Evolutionary conservation across 2,329 filamentous ascomycete species (phyloP).

Genomic region (Aspergillus pseudoterreus): DNA sequence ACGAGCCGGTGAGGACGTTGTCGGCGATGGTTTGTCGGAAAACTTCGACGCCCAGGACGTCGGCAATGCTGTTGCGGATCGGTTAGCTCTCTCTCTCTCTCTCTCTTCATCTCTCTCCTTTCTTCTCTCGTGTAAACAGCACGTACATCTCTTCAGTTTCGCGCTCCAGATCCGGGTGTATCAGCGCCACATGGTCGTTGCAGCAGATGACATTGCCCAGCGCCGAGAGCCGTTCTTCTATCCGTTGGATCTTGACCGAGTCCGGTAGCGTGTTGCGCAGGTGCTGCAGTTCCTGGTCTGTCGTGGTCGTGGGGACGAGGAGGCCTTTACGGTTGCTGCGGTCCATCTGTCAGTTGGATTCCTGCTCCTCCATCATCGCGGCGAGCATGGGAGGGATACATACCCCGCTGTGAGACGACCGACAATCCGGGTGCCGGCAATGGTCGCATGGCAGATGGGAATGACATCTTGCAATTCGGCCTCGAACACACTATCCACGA

Average conservation of each 20-base stretch:
- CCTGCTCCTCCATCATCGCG: background rate
- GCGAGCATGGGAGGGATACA: slow-evolving; percentile 22
- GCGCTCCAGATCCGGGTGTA: slow-evolving; percentile 93
- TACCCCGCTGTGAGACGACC: slow-evolving; percentile 91
- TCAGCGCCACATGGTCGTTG: slow-evolving; percentile 94
- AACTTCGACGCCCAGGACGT: slow-evolving; percentile 67
- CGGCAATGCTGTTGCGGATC: slow-evolving; percentile 61
- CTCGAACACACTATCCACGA: slow-evolving; percentile 74
- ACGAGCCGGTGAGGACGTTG: slow-evolving; percentile 92
- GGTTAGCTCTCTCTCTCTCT: slow-evolving; percentile 2
- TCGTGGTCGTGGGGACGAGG: slow-evolving; percentile 90
- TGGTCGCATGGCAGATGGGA: slow-evolving; percentile 93
- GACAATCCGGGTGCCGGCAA: slow-evolving; percentile 93
- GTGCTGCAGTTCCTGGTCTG: slow-evolving; percentile 97
- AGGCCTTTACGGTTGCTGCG: slow-evolving; percentile 89
- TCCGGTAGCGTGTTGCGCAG: slow-evolving; percentile 93
- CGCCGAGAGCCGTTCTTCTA: slow-evolving; percentile 93
- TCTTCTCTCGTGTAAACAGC: background rate
- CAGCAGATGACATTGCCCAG: slow-evolving; percentile 95
- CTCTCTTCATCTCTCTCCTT: slow-evolving; percentile 1
- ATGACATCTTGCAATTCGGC: slow-evolving; percentile 96
- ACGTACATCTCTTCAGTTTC: slow-evolving; percentile 88
- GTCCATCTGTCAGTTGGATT: background rate
- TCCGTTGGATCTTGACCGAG: slow-evolving; percentile 87
- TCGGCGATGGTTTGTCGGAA: slow-evolving; percentile 85